These are phyloP conservation scores for Kluyveromyces nonfermentans DNA, from an alignment of 805 yeast genomes.

Conservation along the genomic window DNA sequence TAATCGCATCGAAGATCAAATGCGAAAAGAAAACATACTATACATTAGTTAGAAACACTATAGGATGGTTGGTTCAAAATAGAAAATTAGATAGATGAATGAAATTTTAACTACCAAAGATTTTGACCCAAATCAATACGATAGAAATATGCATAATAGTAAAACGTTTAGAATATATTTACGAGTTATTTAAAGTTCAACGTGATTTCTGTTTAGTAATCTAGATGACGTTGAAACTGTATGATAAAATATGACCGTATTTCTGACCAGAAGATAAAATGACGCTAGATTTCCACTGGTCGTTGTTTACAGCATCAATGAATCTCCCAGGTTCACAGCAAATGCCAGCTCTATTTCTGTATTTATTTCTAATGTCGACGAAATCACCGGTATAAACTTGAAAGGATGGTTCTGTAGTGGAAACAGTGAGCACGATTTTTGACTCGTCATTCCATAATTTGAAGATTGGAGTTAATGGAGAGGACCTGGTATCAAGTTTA, in stretches of 20 bases:
- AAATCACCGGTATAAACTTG: slow-evolving; percentile 57
- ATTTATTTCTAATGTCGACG: slow-evolving; percentile 28
- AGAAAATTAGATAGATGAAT: too few species aligned
- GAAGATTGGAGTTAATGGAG: slow-evolving; percentile 30
- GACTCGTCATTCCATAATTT: slow-evolving; percentile 40
- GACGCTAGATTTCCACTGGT: slow-evolving; percentile 43
- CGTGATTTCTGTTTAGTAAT: background rate
- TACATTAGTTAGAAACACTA: too few species aligned
- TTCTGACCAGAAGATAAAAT: slow-evolving; percentile 37
- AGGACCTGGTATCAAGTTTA: slow-evolving; percentile 39
- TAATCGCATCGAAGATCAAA: too few species aligned
- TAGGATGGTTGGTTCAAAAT: too few species aligned
- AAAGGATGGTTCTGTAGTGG: slow-evolving; percentile 57
- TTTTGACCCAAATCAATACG: too few species aligned
- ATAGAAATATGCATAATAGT: too few species aligned
- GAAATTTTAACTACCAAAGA: too few species aligned
- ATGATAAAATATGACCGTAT: slow-evolving; percentile 39
- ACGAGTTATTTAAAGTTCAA: background rate
- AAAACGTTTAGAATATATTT: too few species aligned
- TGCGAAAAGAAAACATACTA: too few species aligned
- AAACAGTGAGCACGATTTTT: slow-evolving; percentile 33
- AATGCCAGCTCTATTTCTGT: slow-evolving; percentile 40
- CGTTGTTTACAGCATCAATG: slow-evolving; percentile 42
- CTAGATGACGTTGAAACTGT: slow-evolving; percentile 13
- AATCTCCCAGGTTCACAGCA: slow-evolving; percentile 56